Percentiles rank a stretch among this genome's conserved stretches.
Evolutionary conservation across 2,329 filamentous ascomycete species (phyloP).

Genomic region (Botrytis medusae): DNA sequence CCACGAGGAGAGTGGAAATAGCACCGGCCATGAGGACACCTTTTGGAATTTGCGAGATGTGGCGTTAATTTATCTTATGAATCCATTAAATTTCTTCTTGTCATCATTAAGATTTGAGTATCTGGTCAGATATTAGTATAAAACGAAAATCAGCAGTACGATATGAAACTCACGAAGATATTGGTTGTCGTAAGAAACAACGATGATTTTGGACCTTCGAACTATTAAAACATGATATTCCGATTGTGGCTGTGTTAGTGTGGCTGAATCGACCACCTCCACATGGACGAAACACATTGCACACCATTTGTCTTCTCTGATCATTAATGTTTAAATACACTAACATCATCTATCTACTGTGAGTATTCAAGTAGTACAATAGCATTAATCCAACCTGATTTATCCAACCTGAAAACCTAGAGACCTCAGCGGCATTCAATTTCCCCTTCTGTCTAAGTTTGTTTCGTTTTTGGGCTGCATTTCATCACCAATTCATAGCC

Average conservation of each 20-base stretch:
- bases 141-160: background rate
- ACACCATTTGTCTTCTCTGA: background rate
- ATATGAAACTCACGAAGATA: background rate
- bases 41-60: slow-evolving; percentile 1
- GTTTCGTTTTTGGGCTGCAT: background rate
- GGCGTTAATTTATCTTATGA: background rate
- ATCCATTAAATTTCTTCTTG: background rate
- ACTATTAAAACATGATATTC: background rate
- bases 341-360: background rate
- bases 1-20: slow-evolving; percentile 24
- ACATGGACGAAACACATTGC: background rate
- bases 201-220: background rate
- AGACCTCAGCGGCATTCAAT: background rate
- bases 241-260: background rate
- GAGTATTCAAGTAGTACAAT: background rate
- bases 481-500: background rate
- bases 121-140: background rate
- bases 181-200: background rate
- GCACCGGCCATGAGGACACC: slow-evolving; percentile 40
- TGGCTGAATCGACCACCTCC: background rate
- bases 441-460: background rate
- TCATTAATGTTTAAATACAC: background rate
- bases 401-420: background rate
- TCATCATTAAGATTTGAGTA: background rate
- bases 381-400: background rate